Base-by-base conservation (phyloP, 1,284 basidiomycete species). In the Pyrrhoderma noxium region DNA sequence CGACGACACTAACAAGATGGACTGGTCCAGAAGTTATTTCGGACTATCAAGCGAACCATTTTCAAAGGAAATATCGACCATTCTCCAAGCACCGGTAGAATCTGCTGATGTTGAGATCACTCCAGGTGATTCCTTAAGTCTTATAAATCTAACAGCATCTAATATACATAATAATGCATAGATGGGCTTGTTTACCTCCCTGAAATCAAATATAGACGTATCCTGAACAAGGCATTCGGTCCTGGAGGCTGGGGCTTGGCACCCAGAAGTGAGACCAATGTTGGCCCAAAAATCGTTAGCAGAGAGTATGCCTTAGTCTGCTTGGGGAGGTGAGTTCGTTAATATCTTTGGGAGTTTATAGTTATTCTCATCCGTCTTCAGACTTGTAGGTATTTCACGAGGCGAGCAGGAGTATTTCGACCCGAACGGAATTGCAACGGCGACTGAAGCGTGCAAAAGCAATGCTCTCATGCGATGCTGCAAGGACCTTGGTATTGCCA, bases 401-500 rank as follows among this genome's bases (percentile, higher is more conserved):
- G 95, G 95, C 40, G 95, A 99, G 69, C 95, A 98, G 62, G 93
- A 97, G 60, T 98, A 94, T 67, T 99, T 97, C 63, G 92, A 95
- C 62, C 86, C 90, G 2, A 77, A 79, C 0, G 93, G 93, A 18
- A 84, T 99, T 47, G 80, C 95, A 0, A 99, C 94, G 0, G 95
- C 95, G 0, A 90, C 89, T 0, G 95, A 99, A 65, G 93, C 88
- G 0, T 92, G 89, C 71, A 99, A 98, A 70, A 92, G 88, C 61
- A 98, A 99, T 60, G 95, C 95, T 1, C 73, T 99, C 36, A 97
- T 98, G 94, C 77, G 95, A 31, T 98, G 95, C 67, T 96, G 93
- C 72, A 99, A 99, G 65, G 95, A 99, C 63, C 71, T 99, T 34
- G 95, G 95, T 4, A 78, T 99, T 58, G 95, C 95, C 0, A 93